Conservation (phyloP, 2,329 filamentous ascomycete genomes). For the Pezicula rhizophila region DNA sequence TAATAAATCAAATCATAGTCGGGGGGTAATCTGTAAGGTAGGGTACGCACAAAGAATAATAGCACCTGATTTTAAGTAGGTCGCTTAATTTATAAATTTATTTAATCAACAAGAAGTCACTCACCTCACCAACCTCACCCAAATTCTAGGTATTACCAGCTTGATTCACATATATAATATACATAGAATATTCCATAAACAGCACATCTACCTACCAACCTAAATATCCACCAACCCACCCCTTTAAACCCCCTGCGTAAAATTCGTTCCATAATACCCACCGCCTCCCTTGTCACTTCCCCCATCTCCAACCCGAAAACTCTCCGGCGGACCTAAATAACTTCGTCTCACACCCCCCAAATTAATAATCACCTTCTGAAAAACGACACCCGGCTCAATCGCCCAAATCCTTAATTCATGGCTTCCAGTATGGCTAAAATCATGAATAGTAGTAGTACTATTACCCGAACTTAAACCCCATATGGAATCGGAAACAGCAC, state of each 20-base stretch:
- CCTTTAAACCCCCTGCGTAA: not conserved
- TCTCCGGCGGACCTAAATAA: slow-evolving; percentile 36
- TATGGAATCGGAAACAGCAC: slow-evolving; percentile 19
- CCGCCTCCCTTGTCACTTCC: not conserved
- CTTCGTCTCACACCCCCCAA: slow-evolving; percentile 33
- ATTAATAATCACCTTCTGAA: slow-evolving; percentile 36
- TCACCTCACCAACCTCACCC: too few relatives aligned
- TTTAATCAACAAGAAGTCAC: too few relatives aligned
- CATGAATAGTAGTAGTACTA: slow-evolving; percentile 23
- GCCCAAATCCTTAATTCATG: slow-evolving; percentile 31
- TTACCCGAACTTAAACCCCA: slow-evolving; percentile 22
- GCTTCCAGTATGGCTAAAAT: slow-evolving; percentile 11
- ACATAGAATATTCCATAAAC: too few relatives aligned
- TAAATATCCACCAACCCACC: too few relatives aligned
- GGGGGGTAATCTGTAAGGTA: too few relatives aligned
- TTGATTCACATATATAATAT: too few relatives aligned
- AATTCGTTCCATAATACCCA: slow-evolving; percentile 16
- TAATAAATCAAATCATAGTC: too few relatives aligned
- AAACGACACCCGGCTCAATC: slow-evolving; percentile 29
- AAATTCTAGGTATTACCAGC: too few relatives aligned
- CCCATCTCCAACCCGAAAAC: slow-evolving; percentile 16
- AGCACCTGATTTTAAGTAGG: too few relatives aligned
- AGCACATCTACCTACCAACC: too few relatives aligned
- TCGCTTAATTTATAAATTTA: too few relatives aligned
- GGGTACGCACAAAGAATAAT: too few relatives aligned